Percentiles rank a stretch among this genome's conserved stretches.
Evolutionary conservation across 306 rosid genomes (phyloP).

Genomic region (Amphicarpaea edgeworthii): DNA sequence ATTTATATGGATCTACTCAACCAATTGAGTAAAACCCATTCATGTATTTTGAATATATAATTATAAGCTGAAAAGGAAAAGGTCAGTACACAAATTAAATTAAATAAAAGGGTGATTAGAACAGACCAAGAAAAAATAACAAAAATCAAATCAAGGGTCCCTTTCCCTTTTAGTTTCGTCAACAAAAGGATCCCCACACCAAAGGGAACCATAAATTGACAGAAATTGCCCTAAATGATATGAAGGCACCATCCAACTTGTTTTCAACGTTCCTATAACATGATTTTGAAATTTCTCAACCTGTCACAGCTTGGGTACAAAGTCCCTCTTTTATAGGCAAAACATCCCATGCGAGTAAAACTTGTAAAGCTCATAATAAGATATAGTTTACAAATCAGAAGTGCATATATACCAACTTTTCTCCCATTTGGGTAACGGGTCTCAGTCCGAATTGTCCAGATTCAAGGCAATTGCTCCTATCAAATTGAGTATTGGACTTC

Average conservation of each 20-base stretch:
- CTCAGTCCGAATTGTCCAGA: neutral
- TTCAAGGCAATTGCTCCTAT: conserved; percentile 15
- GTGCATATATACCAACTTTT: conserved; percentile 1
- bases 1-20: too few relatives aligned
- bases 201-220: conserved; percentile 39
- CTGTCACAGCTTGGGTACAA: neutral
- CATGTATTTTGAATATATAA: too few relatives aligned
- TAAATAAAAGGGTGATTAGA: conserved; percentile 34
- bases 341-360: conserved; percentile 25
- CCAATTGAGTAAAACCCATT: too few relatives aligned
- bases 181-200: conserved; percentile 35
- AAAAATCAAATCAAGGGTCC: neutral
- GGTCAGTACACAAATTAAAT: neutral
- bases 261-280: conserved; percentile 33
- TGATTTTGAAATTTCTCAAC: neutral
- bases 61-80: conserved; percentile 2
- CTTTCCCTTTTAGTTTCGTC: conserved; percentile 32
- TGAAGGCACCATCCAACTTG: conserved; percentile 41
- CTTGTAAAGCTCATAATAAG: neutral
- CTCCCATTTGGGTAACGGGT: conserved; percentile 12
- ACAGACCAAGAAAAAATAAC: neutral
- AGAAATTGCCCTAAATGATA: conserved; percentile 6
- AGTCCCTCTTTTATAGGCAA: neutral
- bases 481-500: conserved; percentile 5
- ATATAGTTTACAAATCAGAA: neutral